Conservation (phyloP, 441 rosid species). For the Flueggea neowawraea region DNA sequence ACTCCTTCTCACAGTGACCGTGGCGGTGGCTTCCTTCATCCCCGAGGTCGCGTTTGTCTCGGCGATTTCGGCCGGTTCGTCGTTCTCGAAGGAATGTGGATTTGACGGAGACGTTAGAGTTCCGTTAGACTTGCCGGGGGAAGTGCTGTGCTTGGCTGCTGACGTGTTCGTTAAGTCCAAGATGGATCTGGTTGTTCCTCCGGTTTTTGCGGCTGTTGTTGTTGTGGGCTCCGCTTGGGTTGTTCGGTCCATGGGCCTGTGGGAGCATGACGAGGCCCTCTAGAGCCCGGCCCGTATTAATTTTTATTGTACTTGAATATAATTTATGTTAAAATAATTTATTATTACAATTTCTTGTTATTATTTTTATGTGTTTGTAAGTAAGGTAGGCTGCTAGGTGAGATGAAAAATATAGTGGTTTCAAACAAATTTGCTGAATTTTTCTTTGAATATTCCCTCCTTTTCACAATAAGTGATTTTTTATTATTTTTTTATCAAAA, state of each 20-base stretch:
- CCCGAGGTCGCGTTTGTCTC: slow-evolving; percentile 81
- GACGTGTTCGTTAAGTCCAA: slow-evolving; percentile 52
- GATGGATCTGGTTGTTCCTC: slow-evolving; percentile 69
- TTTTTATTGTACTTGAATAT: neutral
- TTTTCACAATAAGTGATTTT: too few relatives aligned
- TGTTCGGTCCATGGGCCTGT: slow-evolving; percentile 58
- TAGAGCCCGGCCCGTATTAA: neutral
- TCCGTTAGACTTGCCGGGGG: slow-evolving; percentile 69
- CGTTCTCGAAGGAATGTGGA: slow-evolving; percentile 47
- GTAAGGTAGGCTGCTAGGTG: too few relatives aligned
- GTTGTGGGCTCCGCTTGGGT: slow-evolving; percentile 72
- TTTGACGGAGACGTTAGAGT: slow-evolving; percentile 46
- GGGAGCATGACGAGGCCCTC: slow-evolving; percentile 36
- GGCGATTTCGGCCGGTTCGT: slow-evolving; percentile 52
- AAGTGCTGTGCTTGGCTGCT: slow-evolving; percentile 69
- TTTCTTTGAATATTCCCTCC: too few relatives aligned
- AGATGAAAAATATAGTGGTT: too few relatives aligned
- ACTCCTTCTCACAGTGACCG: slow-evolving; percentile 51
- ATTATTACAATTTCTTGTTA: too few relatives aligned
- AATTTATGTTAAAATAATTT: too few relatives aligned
- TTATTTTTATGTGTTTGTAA: too few relatives aligned
- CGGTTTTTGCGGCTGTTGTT: slow-evolving; percentile 76
- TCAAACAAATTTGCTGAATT: too few relatives aligned
- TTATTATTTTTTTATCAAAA: too few relatives aligned
- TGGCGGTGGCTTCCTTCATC: slow-evolving; percentile 76